Evolutionary conservation across 2,329 filamentous ascomycete species (phyloP).

Genomic region (Epichloe gansuensis): DNA sequence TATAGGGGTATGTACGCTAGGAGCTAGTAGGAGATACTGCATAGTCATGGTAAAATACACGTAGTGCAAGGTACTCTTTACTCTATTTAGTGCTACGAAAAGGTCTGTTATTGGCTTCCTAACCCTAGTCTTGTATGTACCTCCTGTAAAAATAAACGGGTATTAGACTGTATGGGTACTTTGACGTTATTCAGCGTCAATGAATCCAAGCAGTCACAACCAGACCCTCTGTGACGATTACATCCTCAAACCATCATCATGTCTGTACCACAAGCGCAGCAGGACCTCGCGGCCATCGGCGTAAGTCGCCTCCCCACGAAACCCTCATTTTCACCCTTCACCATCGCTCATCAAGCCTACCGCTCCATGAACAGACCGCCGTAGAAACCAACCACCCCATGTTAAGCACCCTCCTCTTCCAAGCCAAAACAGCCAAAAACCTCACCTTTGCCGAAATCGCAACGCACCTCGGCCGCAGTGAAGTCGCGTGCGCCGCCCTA

Average conservation of each 20-base stretch:
- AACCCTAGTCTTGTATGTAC: too few species aligned
- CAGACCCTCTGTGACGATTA: background rate
- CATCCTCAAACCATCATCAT: background rate
- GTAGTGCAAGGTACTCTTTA: too few species aligned
- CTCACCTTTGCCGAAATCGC: constrained; percentile 74
- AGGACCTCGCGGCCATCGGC: constrained; percentile 2
- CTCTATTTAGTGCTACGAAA: too few species aligned
- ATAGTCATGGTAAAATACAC: too few species aligned
- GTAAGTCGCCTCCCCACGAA: background rate
- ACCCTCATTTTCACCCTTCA: background rate
- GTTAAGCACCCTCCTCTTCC: constrained; percentile 54
- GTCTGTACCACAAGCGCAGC: background rate
- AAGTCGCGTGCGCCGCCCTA: constrained; percentile 75
- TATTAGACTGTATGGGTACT: too few species aligned
- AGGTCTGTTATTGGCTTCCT: too few species aligned
- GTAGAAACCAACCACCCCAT: constrained; percentile 57
- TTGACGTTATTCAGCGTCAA: too few species aligned
- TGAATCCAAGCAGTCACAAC: background rate
- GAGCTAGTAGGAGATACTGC: too few species aligned
- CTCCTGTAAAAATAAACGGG: too few species aligned
- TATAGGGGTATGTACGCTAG: too few species aligned
- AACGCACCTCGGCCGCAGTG: constrained; percentile 58
- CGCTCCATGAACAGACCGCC: constrained; percentile 37
- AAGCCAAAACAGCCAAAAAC: constrained; percentile 63
- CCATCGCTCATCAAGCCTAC: background rate